Base-by-base conservation (phyloP, 352 stramenopile species). In the Globisporangium viniferum region DNA sequence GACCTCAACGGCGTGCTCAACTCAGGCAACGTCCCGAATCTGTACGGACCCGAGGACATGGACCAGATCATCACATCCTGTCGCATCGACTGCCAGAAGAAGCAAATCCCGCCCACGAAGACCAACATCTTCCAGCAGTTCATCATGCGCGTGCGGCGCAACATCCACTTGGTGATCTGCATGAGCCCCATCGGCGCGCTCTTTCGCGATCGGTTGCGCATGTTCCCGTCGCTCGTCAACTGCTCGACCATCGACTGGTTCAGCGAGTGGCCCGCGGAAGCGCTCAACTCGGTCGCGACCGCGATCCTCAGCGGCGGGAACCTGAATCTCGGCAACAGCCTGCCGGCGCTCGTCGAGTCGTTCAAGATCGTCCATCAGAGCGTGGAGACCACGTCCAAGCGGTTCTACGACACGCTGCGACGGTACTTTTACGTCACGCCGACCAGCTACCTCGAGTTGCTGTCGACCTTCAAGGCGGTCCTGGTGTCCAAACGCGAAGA, bases 1-100 rank as follows among this genome's bases (percentile, higher is more conserved):
- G 95, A 98, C 73, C 80, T 98, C 36, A 98, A 98, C 67, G 91
- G 91, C 29, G 84, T 98, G 22, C 77, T 98, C n/a, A 98, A 98
- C 73, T 89, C 90, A n/a, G 94, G 94, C 20, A 95, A 98, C 60
- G 89, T 98, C 5, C 95, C 95, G 1, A 98, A 98, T 41, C 71
- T 98, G 27, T 98, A 98, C 55, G 90, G 78, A 0, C 76, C 88
- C 0, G 95, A 98, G 62, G 95, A 98, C 58, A 82, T 98, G 69
- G 94, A 98, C 39, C 77, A 88, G 57, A 98, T 98, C 71, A 81
- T 95, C 46, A 96, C 79, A 0, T 79, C 90, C 5, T 98, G 91
- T 46, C 84, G 91, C 41, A 83, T 92, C n/a, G 92, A 98, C n/a
- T 98, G 93, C 68, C 81, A 91, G 64, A 97, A 97, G 63, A 89